Evolutionary conservation across 768 basidiomycete species (phyloP), one percentile per base, ranked within the genome.

Genomic region (Trametes coccinea): DNA sequence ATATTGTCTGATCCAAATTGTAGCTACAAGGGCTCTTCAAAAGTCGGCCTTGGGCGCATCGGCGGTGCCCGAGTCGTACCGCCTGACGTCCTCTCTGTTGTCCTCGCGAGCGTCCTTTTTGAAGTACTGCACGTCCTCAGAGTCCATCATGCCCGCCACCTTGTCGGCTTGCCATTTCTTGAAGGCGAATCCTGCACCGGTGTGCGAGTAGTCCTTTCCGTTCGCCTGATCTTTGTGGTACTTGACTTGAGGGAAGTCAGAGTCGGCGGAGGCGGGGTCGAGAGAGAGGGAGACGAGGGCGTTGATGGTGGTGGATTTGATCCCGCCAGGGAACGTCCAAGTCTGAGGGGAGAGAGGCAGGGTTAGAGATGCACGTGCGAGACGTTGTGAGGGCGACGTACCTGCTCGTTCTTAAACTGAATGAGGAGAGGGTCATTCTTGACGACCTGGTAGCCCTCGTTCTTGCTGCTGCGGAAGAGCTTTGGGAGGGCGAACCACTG

Each of bases 321-420:
- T 67, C 30, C 76, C 72, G 17, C 73, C 67, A 43, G 73, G 74
- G 70, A 78, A 78, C 6, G 73, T 75, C 77, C 77, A 77, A 17
- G 74, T 70, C 76, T 76, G 44, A n/a, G 3, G 31, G 8, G 4
- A 4, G 17, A 14, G 27, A 30, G 37, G 17, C 13, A 43, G 30
- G 22, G 8, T 2, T 9, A 27, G 40, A n/a, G n/a, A n/a, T n/a
- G n/a, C n/a, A n/a, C n/a, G n/a, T n/a, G n/a, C n/a, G n/a, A n/a
- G n/a, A n/a, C n/a, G n/a, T n/a, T n/a, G n/a, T n/a, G n/a, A n/a
- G n/a, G n/a, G n/a, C 33, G 27, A 61, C 53, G 39, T 30, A 73
- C 74, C 71, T 78, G 76, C 65, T 78, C 77, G 65, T 78, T 77
- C 71, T 77, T 77, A 69, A 79, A 78, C 68, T 78, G 77, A 56